Evolutionary conservation across 441 rosid genomes (phyloP).

Genomic region (Euphorbia celastroides): DNA sequence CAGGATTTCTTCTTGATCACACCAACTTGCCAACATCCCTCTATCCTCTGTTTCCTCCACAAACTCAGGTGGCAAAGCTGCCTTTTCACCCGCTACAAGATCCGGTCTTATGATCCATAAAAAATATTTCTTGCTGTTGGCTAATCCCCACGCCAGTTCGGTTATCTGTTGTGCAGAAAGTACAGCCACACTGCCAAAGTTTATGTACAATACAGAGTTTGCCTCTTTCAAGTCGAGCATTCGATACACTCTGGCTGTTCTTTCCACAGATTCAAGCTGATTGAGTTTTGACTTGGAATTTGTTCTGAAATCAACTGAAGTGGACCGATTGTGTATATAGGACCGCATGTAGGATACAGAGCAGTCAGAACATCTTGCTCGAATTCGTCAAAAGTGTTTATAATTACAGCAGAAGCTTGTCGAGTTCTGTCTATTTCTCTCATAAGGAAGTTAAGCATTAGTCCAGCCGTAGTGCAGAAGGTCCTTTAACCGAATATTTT

Average conservation of each 20-base stretch:
- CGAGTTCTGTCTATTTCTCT: background rate
- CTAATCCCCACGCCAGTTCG: slow-evolving; percentile 11
- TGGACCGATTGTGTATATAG: background rate
- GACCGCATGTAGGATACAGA: background rate
- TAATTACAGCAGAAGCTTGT: slow-evolving; percentile 16
- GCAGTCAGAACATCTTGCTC: slow-evolving; percentile 11
- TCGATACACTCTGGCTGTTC: no score
- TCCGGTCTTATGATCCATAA: slow-evolving; percentile 54
- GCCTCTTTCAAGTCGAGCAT: background rate
- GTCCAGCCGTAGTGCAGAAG: slow-evolving; percentile 16
- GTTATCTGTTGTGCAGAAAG: background rate
- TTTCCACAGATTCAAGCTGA: background rate
- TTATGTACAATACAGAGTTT: background rate
- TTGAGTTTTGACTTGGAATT: background rate
- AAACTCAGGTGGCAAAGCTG: slow-evolving; percentile 38
- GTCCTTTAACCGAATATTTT: slow-evolving; percentile 8
- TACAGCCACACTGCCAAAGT: background rate
- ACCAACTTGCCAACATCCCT: slow-evolving; percentile 41
- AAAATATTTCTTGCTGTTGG: slow-evolving; percentile 30
- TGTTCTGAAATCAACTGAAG: background rate
- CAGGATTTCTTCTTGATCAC: slow-evolving; percentile 44
- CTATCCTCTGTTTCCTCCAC: slow-evolving; percentile 33
- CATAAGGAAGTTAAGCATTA: slow-evolving; percentile 6
- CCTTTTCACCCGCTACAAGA: slow-evolving; percentile 33
- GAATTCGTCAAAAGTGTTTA: slow-evolving; percentile 18